Conservation (phyloP, 768 basidiomycete species). For the Sarcodon aspratus region DNA sequence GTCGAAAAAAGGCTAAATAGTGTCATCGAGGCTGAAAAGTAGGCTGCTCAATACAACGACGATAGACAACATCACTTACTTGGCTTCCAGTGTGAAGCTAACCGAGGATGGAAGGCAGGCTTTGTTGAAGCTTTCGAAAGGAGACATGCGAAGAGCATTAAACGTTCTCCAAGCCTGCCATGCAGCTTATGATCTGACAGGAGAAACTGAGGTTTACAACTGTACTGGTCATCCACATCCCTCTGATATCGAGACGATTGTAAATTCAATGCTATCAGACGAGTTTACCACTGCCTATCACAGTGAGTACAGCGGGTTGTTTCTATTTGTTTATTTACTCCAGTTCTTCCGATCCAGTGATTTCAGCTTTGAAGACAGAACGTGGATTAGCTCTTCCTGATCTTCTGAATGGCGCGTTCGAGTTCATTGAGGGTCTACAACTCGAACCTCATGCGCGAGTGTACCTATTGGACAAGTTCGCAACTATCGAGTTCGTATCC, state of each 20-base stretch:
- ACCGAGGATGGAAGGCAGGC: constrained; percentile 82
- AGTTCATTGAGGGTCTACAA: constrained; percentile 79
- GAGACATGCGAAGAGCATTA: constrained; percentile 95
- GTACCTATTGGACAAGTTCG: constrained; percentile 85
- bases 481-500: constrained; percentile 80
- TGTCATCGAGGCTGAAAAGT: constrained; percentile 84
- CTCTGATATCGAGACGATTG: constrained; percentile 84
- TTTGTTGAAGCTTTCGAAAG: constrained; percentile 86
- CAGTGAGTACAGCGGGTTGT: constrained; percentile 30
- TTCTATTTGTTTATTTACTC: not conserved
- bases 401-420: constrained; percentile 83
- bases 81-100: constrained; percentile 58
- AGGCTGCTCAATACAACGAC: constrained; percentile 14
- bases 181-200: constrained; percentile 84
- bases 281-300: constrained; percentile 90
- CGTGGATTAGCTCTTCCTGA: constrained; percentile 94
- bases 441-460: constrained; percentile 79
- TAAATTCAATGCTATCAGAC: constrained; percentile 91
- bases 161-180: constrained; percentile 98
- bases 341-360: constrained; percentile 42
- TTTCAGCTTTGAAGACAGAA: constrained; percentile 77
- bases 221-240: constrained; percentile 98
- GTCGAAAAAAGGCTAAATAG: constrained; percentile 72
- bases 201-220: constrained; percentile 88
- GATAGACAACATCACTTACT: not conserved